A percentile compares a stretch with the other conserved stretches of the same genome.
Conservation (phyloP, 2,329 filamentous ascomycete genomes). For the Alternaria arbusti region DNA sequence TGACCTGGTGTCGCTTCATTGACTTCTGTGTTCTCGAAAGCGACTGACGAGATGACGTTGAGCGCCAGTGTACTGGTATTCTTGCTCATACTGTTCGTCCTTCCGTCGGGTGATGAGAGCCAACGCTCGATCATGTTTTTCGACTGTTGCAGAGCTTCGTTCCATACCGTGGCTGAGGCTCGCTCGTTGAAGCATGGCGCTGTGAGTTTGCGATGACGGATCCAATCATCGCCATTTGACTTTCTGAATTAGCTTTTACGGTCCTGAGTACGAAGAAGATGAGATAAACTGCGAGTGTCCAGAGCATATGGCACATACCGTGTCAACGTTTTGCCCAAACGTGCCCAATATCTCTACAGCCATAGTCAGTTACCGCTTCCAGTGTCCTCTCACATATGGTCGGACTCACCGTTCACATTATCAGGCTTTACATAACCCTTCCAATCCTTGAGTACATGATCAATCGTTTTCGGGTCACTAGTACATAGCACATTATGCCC, state of each 20-base stretch:
- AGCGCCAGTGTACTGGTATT: constrained; percentile 47
- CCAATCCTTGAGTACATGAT: constrained; percentile 19
- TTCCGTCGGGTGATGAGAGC: constrained; percentile 29
- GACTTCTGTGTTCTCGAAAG: constrained; percentile 38
- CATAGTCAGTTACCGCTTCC: not conserved
- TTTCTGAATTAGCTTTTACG: not conserved
- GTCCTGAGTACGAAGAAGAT: not conserved
- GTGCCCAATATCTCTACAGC: constrained; percentile 19
- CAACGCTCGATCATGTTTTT: constrained; percentile 23
- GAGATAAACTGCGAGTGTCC: not conserved
- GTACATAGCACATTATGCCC: constrained; percentile 20
- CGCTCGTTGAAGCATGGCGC: constrained; percentile 54
- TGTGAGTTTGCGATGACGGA: constrained; percentile 53
- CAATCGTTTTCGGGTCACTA: constrained; percentile 21
- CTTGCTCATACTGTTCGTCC: constrained; percentile 28
- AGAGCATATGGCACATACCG: constrained; percentile 20
- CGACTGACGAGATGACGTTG: constrained; percentile 48
- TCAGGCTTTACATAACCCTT: constrained; percentile 32
- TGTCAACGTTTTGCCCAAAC: constrained; percentile 30
- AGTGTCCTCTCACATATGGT: not conserved
- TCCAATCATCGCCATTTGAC: constrained; percentile 32
- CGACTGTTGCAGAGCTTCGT: constrained; percentile 66
- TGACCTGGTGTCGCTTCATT: constrained; percentile 22
- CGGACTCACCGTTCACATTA: constrained; percentile 24
- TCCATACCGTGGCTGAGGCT: constrained; percentile 56